Conservation (phyloP, 2,329 filamentous ascomycete species). For the Microthyrium microscopicum region DNA sequence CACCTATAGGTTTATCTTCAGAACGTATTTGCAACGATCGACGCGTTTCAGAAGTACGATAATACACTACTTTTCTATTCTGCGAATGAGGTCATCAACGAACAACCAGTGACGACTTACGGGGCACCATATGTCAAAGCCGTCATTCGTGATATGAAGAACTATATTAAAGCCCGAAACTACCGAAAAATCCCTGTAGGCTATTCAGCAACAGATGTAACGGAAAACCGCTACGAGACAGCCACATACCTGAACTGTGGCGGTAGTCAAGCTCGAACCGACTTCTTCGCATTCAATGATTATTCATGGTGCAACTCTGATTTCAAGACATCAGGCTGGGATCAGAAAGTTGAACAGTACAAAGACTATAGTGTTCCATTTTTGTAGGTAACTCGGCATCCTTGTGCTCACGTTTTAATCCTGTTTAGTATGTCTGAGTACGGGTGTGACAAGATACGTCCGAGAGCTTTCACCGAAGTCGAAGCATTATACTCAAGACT, state of each 20-base stretch:
- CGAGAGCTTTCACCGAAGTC: slow-evolving; percentile 68
- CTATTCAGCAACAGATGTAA: slow-evolving; percentile 74
- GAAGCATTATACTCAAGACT: slow-evolving; percentile 59
- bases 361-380: slow-evolving; percentile 73
- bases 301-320: slow-evolving; percentile 71
- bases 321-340: slow-evolving; percentile 61
- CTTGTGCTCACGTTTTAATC: neutral
- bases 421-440: slow-evolving; percentile 84
- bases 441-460: slow-evolving; percentile 73
- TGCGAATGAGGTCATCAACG: slow-evolving; percentile 63
- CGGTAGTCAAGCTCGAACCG: slow-evolving; percentile 62
- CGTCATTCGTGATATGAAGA: slow-evolving; percentile 64
- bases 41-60: slow-evolving; percentile 64
- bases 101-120: slow-evolving; percentile 37
- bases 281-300: slow-evolving; percentile 84
- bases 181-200: slow-evolving; percentile 57
- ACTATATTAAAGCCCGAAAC: slow-evolving; percentile 57
- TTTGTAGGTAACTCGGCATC: slow-evolving; percentile 33
- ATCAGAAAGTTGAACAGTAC: slow-evolving; percentile 77
- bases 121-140: slow-evolving; percentile 56
- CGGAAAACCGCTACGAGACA: slow-evolving; percentile 71
- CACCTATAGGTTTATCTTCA: slow-evolving; percentile 77
- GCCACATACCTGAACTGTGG: slow-evolving; percentile 92
- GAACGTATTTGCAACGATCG: slow-evolving; percentile 74
- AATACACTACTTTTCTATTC: slow-evolving; percentile 80